Percentiles rank a stretch among this genome's conserved stretches.
phyloP scores from a whole-genome alignment of 306 rosid species.

The Clitoria ternatea region DNA sequence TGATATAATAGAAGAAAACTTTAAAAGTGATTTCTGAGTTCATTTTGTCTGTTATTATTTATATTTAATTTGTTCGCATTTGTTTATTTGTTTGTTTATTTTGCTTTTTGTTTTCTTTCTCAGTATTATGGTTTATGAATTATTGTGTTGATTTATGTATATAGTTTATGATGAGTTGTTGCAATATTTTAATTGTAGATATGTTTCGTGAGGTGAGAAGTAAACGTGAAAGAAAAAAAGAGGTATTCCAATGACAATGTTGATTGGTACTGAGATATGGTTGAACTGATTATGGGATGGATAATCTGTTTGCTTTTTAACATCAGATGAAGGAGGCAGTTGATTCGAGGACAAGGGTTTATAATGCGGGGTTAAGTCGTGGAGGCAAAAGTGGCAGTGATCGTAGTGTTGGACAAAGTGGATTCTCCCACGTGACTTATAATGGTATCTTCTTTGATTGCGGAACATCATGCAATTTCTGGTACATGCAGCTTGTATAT shows the following conservation, averaged over 20 bases:
- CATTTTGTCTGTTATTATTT: background rate
- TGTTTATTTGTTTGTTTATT: background rate
- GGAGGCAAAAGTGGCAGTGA: conserved; percentile 36
- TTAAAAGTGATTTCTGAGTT: background rate
- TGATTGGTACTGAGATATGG: background rate
- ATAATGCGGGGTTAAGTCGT: conserved; percentile 27
- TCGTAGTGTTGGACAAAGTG: conserved; percentile 25
- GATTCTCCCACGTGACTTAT: conserved; percentile 32
- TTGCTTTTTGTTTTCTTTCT: background rate
- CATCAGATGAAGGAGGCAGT: conserved; percentile 53
- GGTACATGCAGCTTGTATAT: conserved; percentile 21
- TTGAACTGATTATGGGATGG: background rate
- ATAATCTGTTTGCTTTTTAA: background rate
- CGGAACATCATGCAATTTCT: conserved; percentile 14
- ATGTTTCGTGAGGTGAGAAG: conserved; percentile 75
- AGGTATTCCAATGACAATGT: conserved; percentile 42
- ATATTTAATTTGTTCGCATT: too few species aligned
- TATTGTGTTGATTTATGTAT: background rate
- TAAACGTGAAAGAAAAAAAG: conserved; percentile 82
- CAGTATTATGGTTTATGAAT: background rate
- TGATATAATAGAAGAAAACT: background rate
- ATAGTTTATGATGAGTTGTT: conserved; percentile 19
- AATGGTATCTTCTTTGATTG: conserved; percentile 41
- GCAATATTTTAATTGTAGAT: conserved; percentile 43
- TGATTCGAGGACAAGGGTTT: conserved; percentile 42